phyloP scores from a whole-genome alignment of 306 rosid species.

The Hippophae rhamnoides region DNA sequence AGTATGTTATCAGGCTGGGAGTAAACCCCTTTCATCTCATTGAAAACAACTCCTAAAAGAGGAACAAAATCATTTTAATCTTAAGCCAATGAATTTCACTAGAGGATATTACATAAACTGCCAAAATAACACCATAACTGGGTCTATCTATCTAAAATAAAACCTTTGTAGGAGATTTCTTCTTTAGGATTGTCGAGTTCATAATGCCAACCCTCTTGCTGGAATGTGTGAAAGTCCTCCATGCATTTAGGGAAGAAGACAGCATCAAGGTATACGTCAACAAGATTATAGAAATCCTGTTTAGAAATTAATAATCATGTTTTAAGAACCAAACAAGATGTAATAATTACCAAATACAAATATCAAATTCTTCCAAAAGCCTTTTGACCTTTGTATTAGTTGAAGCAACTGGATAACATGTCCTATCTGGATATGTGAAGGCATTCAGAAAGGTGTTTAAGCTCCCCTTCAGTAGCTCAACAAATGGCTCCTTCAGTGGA shows the following conservation, averaged over 20 bases:
- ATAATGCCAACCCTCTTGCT: constrained; percentile 99
- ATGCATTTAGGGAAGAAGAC: constrained; percentile 94
- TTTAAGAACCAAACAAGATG: constrained; percentile 4
- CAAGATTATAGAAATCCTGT: constrained; percentile 92
- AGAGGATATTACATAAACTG: no score
- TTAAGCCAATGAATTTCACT: background rate
- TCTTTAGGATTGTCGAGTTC: constrained; percentile 91
- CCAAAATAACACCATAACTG: background rate
- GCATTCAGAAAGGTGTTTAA: constrained; percentile 88
- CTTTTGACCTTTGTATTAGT: constrained; percentile 67
- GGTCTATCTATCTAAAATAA: background rate
- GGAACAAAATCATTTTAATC: constrained; percentile 9
- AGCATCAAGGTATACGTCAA: constrained; percentile 93
- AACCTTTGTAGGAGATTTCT: constrained; percentile 84
- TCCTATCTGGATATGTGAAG: constrained; percentile 93
- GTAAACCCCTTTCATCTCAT: constrained; percentile 98
- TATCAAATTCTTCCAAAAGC: constrained; percentile 1
- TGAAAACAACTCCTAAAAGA: constrained; percentile 85
- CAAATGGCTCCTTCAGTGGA: constrained; percentile 92
- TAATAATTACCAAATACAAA: constrained; percentile 1
- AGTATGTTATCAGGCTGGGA: constrained; percentile 93
- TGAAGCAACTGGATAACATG: constrained; percentile 96
- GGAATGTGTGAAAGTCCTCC: constrained; percentile 76
- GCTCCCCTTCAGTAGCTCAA: constrained; percentile 88
- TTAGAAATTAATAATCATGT: constrained; percentile 8